These are phyloP conservation scores for Globisporangium sylvaticum DNA, from an alignment of 352 stramenopile genomes.

Conservation along the genomic window DNA sequence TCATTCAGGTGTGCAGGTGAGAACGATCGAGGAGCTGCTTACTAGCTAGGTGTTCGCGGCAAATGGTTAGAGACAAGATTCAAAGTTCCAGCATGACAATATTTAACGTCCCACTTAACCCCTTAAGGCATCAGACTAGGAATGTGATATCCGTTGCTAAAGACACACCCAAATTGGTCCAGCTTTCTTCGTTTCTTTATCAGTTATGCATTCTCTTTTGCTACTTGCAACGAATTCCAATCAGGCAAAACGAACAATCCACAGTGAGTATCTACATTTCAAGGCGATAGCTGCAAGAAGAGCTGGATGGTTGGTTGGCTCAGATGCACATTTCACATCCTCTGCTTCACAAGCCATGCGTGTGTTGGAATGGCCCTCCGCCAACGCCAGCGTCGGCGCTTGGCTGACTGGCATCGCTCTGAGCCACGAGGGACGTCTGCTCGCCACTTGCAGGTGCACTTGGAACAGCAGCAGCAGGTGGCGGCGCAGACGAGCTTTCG, in stretches of 20 bases:
- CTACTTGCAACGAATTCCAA: too few relatives aligned
- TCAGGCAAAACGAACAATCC: background rate
- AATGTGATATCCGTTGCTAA: too few relatives aligned
- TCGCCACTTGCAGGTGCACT: slow-evolving; percentile 3
- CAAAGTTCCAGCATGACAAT: too few relatives aligned
- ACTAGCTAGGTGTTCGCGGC: too few relatives aligned
- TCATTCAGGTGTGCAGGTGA: background rate
- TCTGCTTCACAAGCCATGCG: slow-evolving; percentile 6
- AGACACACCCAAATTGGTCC: too few relatives aligned
- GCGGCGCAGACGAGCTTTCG: slow-evolving; percentile 37
- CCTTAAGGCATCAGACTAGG: too few relatives aligned
- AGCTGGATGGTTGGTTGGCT: background rate
- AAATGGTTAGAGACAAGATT: background rate
- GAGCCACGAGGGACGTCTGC: slow-evolving; percentile 28
- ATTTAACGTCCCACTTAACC: too few relatives aligned
- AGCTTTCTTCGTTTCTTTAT: too few relatives aligned
- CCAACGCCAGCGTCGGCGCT: slow-evolving; percentile 72
- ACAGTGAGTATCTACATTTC: background rate
- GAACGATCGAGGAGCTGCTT: background rate
- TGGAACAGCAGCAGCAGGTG: background rate
- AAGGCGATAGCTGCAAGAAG: background rate
- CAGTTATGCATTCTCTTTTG: too few relatives aligned
- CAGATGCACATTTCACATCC: background rate
- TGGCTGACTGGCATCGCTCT: slow-evolving; percentile 40
- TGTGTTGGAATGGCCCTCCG: slow-evolving; percentile 65